phyloP scores from a whole-genome alignment of 371 early-diverging fungal species.

The Apophysomyces sp. region DNA sequence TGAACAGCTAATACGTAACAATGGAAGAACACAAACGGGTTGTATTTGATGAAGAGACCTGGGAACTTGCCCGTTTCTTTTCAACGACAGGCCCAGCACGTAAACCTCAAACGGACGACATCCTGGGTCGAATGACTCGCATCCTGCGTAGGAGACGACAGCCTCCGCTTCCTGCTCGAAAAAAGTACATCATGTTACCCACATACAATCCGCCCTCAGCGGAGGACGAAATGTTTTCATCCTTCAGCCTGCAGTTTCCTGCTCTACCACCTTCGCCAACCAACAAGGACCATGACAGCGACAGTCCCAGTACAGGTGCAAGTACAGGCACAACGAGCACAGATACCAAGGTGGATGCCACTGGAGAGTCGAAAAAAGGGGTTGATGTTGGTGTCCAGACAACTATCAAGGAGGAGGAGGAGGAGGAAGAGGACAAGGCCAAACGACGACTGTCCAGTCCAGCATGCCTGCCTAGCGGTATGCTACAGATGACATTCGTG shows the following conservation, averaged over 20 bases:
- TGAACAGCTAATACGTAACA: no score
- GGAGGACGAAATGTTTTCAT: neutral
- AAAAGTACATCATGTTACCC: conserved; percentile 22
- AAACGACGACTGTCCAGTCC: neutral
- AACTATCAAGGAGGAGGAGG: neutral
- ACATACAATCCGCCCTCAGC: conserved; percentile 13
- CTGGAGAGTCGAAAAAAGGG: neutral
- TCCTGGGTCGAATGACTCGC: neutral
- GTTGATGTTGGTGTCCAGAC: neutral
- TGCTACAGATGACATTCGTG: neutral
- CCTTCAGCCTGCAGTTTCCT: conserved; percentile 1
- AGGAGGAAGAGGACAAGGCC: neutral
- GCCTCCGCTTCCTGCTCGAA: neutral
- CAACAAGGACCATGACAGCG: neutral
- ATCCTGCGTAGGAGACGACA: conserved; percentile 13
- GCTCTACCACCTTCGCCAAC: conserved; percentile 7
- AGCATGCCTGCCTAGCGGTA: neutral
- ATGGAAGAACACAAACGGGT: neutral
- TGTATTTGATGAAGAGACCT: conserved; percentile 18
- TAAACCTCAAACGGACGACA: conserved; percentile 2
- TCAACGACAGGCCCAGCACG: conserved; percentile 30
- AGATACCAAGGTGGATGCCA: no score
- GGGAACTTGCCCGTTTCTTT: conserved; percentile 36
- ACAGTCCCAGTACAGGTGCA: neutral
- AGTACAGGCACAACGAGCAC: no score